Evolutionary conservation across 768 basidiomycete genomes (phyloP).

Genomic region (Suillus americanus): DNA sequence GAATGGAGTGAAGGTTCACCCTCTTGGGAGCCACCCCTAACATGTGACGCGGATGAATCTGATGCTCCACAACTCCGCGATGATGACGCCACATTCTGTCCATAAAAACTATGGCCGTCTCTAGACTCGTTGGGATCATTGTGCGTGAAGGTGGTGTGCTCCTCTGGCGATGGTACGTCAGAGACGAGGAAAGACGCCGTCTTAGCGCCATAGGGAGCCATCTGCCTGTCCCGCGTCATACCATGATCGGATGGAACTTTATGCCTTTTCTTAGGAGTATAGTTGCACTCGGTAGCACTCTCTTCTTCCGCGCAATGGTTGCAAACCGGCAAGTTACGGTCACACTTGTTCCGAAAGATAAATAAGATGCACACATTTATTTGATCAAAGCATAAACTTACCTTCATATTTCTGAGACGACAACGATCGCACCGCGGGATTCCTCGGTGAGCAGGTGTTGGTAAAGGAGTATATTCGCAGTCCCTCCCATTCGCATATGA

Average conservation of each 20-base stretch:
- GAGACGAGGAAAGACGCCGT: constrained; percentile 50
- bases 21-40: constrained; percentile 13
- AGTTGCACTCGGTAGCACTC: constrained; percentile 58
- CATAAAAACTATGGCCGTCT: constrained; percentile 45
- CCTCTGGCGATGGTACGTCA: constrained; percentile 36
- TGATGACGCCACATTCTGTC: constrained; percentile 44
- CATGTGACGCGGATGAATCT: constrained; percentile 25
- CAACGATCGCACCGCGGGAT: constrained; percentile 75
- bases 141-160: constrained; percentile 15
- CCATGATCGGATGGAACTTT: constrained; percentile 49
- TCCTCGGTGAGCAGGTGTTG: constrained; percentile 73
- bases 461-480: constrained; percentile 72
- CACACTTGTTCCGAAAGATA: constrained; percentile 46
- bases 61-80: constrained; percentile 23
- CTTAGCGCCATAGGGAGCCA: constrained; percentile 43
- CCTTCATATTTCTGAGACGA: constrained; percentile 66
- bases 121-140: constrained; percentile 24
- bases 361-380: constrained; percentile 3
- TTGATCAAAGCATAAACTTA: constrained; percentile 25
- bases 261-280: constrained; percentile 70
- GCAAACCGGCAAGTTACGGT: constrained; percentile 69
- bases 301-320: constrained; percentile 59
- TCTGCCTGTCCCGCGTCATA: constrained; percentile 35
- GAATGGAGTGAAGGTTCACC: constrained; percentile 16
- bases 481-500: constrained; percentile 62